Evolutionary conservation across 1,284 basidiomycete species (phyloP).

Genomic region (Golubevia sp.): DNA sequence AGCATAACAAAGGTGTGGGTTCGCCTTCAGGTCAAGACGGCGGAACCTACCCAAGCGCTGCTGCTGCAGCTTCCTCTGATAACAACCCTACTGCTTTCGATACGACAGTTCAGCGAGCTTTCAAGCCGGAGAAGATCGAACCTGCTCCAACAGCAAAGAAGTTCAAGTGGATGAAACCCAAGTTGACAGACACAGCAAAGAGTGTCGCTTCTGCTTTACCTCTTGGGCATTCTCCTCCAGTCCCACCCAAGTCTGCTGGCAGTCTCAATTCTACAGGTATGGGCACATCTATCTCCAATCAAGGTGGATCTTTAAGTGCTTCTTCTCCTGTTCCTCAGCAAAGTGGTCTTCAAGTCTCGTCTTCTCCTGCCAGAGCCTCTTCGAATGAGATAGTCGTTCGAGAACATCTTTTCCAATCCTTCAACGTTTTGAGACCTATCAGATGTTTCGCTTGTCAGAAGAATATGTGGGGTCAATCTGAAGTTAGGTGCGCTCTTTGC

Average conservation of each 20-base stretch:
- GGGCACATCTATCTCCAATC: background rate
- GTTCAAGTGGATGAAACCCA: conserved; percentile 67
- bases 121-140: conserved; percentile 63
- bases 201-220: conserved; percentile 6
- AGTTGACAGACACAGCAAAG: conserved; percentile 33
- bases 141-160: conserved; percentile 62
- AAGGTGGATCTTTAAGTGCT: background rate
- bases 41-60: conserved; percentile 60
- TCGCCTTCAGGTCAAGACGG: conserved; percentile 70
- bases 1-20: conserved; percentile 11
- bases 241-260: conserved; percentile 16
- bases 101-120: conserved; percentile 63
- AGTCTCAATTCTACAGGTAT: background rate
- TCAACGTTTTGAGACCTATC: conserved; percentile 84
- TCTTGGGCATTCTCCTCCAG: conserved; percentile 15
- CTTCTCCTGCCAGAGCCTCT: conserved; percentile 19
- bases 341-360: conserved; percentile 9
- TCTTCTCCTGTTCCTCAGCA: conserved; percentile 7
- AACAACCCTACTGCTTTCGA: conserved; percentile 18
- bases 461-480: conserved; percentile 96
- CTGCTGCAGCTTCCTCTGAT: conserved; percentile 12
- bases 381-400: conserved; percentile 31
- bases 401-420: conserved; percentile 84
- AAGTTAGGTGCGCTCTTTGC: conserved; percentile 73
- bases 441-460: conserved; percentile 94